Evolutionary conservation across 1,284 basidiomycete genomes (phyloP), one percentile per base, ranked within the genome.

Genomic region (Tremellales sp.): DNA sequence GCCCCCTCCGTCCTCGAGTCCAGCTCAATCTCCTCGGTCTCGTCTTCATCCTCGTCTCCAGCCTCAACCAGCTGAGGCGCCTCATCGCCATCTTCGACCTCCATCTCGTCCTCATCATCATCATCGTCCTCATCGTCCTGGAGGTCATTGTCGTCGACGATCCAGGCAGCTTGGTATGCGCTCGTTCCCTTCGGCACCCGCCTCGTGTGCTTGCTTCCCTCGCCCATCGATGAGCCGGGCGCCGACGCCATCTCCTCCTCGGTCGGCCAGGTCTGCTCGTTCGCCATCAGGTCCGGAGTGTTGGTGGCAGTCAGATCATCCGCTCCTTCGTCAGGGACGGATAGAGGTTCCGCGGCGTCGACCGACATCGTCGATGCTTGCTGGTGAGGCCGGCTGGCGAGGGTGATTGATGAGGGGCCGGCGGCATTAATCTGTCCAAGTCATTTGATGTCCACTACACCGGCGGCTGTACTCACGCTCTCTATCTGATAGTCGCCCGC

Each of bases 181-280:
- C 88, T 92, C 75, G 87, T 93, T 0, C 88, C 89, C 73, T 88
- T 91, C 4, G 88, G 91, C 45, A 89, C 82, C 43, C 82, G 81
- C 70, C 83, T 85, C n/a, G 75, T 72, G 2, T 55, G 47, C 27
- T 52, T 57, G 40, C 62, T 85, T 1, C 83, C 83, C 15, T 75
- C 76, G 43, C 65, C 72, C 0, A 84, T 84, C 4, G 49, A 48
- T 23, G 31, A 70, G 65, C 53, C 76, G 35, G 54, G 67, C 24
- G 76, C 72, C 8, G 56, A 61, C 19, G 65, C 67, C 84, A 98
- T 89, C 70, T 97, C 94, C 61, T 97, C 94, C 68, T 97, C 92
- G 0, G 92, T 97, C 0, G 94, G 94, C 93, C 94, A 97, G 0
- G 94, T 98, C 74, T 98, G 94, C 67, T 98, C 94, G 66, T 94